phyloP scores from a whole-genome alignment of 2,329 filamentous ascomycete species.

The Xylaria sp. region DNA sequence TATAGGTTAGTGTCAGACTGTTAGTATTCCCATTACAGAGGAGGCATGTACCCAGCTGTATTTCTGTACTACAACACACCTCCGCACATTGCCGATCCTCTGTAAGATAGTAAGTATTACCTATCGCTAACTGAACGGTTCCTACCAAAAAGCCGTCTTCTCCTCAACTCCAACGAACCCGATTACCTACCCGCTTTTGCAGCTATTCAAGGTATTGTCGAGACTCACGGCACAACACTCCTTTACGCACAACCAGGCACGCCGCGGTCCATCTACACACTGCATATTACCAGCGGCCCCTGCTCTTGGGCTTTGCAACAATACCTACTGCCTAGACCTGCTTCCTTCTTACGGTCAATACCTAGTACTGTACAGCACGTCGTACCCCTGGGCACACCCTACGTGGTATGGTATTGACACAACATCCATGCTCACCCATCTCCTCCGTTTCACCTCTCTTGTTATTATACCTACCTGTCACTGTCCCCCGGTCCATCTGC shows the following conservation, averaged over 20 bases:
- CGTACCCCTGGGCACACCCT: constrained; percentile 24
- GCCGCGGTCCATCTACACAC: background rate
- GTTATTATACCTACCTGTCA: constrained; percentile 23
- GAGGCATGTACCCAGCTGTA: background rate
- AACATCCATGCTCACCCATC: constrained; percentile 38
- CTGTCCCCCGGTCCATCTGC: constrained; percentile 27
- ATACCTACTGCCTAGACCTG: background rate
- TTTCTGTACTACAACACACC: constrained; percentile 10
- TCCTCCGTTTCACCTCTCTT: constrained; percentile 35
- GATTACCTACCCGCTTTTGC: background rate
- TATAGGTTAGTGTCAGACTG: too few relatives aligned
- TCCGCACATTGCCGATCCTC: constrained; percentile 32
- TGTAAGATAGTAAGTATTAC: constrained; percentile 12
- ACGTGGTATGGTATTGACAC: constrained; percentile 38
- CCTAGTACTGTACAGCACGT: background rate
- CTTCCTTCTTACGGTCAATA: background rate
- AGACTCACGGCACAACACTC: background rate
- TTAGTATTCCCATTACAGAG: background rate
- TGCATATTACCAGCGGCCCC: background rate
- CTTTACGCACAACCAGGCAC: background rate
- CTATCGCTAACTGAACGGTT: constrained; percentile 9
- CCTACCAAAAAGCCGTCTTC: constrained; percentile 14
- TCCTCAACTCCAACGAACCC: constrained; percentile 20
- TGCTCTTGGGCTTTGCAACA: constrained; percentile 3
- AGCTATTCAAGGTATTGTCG: background rate